Evolutionary conservation across 2,329 filamentous ascomycete genomes (phyloP), one percentile per base, ranked within the genome.

Genomic region (Apiospora malaysiana): DNA sequence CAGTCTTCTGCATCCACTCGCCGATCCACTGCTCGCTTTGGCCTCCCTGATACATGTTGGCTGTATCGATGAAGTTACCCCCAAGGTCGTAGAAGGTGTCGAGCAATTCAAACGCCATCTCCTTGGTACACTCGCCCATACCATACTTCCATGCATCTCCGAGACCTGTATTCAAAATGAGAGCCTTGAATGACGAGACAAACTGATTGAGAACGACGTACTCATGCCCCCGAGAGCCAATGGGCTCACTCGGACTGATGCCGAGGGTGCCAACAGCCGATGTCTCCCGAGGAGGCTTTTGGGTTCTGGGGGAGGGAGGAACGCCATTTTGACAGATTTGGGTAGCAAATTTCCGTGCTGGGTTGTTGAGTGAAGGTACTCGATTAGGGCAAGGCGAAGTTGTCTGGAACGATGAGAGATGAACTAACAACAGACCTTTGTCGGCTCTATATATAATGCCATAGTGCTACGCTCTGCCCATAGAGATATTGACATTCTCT

Each of bases 41-140:
- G 68, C 87, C 88, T 71, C 85, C 75, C 75, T 90, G 86, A 79
- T 91, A 91, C 73, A 83, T 84, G 80, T 86, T 88, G 75, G 87
- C 80, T 0, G 89, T 92, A 78, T 93, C 91, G 77, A 92, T 90
- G 78, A 92, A 91, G 81, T 92, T 92, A 16, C 91, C 90, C 4
- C 90, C 90, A 0, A 85, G 81, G 21, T 83, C 82, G 69, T 82
- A 84, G 79, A 85, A 92, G 70, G 83, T 84, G 73, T 91, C 89
- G 1, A 92, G 82, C 5, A 91, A 82, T 56, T 83, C 82, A 75
- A 90, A 90, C 0, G 85, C 81, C 81, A 87, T 63, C 21, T 63
- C 56, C 5, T 63, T 87, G 70, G 92, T 83, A 67, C 84, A 82
- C 75, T 90, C 90, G 0, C 86, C 80, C 18, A 82, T 77, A 40